Percentiles rank a stretch among this genome's conserved stretches.
Evolutionary conservation across 1,139 yeast genomes (phyloP).

Genomic region (Geotrichum citri-aurantii): DNA sequence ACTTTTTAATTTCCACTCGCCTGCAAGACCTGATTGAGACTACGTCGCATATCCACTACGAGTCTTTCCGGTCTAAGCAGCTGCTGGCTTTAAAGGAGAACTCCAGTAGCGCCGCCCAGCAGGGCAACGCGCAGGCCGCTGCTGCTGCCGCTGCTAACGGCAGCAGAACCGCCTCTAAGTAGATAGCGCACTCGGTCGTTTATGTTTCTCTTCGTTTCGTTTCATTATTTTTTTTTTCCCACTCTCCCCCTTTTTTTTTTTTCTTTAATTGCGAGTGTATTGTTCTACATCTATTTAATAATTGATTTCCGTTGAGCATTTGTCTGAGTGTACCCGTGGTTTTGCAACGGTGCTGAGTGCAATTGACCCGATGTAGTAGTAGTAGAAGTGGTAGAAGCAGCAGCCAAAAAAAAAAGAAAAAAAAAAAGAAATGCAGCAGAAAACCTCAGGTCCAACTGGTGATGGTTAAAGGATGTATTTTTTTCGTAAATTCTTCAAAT

Average conservation of each 20-base stretch:
- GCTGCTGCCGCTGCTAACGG: neutral
- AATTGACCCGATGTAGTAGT: neutral
- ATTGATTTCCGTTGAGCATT: neutral
- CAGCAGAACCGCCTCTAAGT: neutral
- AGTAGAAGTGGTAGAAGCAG: neutral
- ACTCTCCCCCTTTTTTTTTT: too few species aligned
- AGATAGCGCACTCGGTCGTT: neutral
- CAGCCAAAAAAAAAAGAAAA: neutral
- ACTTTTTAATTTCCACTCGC: constrained; percentile 91
- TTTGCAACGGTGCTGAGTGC: neutral
- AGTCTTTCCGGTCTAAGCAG: constrained; percentile 88
- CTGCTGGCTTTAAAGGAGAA: constrained; percentile 90
- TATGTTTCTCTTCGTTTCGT: neutral
- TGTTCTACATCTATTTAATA: neutral
- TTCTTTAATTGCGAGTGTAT: neutral
- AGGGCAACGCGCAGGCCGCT: constrained; percentile 4
- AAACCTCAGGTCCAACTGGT: neutral
- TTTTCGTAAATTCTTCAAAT: too few species aligned
- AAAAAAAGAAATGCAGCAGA: too few species aligned
- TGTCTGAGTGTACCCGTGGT: neutral
- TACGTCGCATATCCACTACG: constrained; percentile 84
- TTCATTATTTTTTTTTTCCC: neutral
- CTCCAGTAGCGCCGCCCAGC: constrained; percentile 36
- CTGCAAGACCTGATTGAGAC: constrained; percentile 94
- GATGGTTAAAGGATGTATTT: neutral